Evolutionary conservation across 306 rosid genomes (phyloP), one percentile per base, ranked within the genome.

Genomic region (Medicago ruthenica): DNA sequence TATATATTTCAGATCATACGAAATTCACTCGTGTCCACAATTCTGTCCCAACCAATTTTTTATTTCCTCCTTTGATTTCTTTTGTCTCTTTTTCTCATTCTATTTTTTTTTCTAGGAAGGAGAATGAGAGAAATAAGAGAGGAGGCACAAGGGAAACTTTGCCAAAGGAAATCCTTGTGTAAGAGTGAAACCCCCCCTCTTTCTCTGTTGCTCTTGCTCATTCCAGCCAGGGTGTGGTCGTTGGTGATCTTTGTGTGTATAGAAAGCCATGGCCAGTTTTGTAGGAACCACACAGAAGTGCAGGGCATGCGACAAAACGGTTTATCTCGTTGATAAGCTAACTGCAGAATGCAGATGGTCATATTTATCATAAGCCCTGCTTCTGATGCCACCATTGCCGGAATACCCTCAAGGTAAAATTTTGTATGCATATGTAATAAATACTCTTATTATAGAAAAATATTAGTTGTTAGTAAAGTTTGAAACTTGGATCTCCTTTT

Each of bases 351-450:
- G 86, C 93, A 14, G 97, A 89, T 75, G 76, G 86, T 61, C 86
- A 93, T 22, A 16, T 80, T 31, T 93, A 47, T 70, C 98, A 93
- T 47, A 93, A 88, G 82, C 89, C 92, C 66, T 91, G 96, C 87
- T 93, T 93, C 86, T 79, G 94, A 75, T 93, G 98, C 90, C 88
- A 88, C 87, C 98, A 93, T 75, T 93, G 97, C 88, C 77, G 51
- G 22, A 84, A 41, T 27, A 91, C 96, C 84, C 97, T 93, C 36
- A 93, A 93, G 92, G 67, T 61, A 60, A 14, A 57, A 42, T 42
- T 1, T 3, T 8, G 4, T 18, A 34, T 17, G 21, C 24, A 57
- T 74, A 7, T 74, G 37, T 17, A 74, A 48, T 18, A 12, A 39
- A 74, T 24, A 10, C 15, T 9, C 9, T 42, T 10, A n/a, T 42